Base-by-base conservation (phyloP, 1,284 basidiomycete species). In the Trichosporon sp. region DNA sequence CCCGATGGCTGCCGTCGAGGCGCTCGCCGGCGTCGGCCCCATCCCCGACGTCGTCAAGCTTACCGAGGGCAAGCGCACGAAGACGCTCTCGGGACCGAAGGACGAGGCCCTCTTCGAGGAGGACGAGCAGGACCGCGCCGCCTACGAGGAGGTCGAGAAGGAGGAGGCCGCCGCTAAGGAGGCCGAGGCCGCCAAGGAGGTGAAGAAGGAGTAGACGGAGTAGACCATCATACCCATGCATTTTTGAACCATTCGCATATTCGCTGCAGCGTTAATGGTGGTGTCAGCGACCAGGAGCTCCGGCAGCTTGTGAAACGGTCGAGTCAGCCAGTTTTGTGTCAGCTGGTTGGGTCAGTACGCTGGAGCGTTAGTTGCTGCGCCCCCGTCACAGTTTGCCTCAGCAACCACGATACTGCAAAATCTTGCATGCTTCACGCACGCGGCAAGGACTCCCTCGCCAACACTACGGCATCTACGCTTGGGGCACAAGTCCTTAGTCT, bases 161-260 rank as follows among this genome's bases (percentile, higher is more conserved):
- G 79, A 82, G 75, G 75, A 81, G 14, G 80, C 81, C 71, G 70
- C 75, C 21, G 77, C 76, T 65, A 71, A 75, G 74, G 73, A 76
- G 75, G 74, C 75, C 69, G 46, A 71, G 73, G 51, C 69, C 59
- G 66, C 26, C 56, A 63, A 66, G 65, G 32, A 75, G 74, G 73
- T 76, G 75, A 76, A 76, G 56, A 78, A 82, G 75, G 75, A 81
- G 46, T 56, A 68, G 43, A 46, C 8, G 16, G 40, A 43, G 40
- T 43, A 43, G 40, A 43, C 40, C 43, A 64, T n/a, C 48, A 71
- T 46, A 59, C 68, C 65, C 37, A 54, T 59, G 66, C 54, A 67
- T 67, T 31, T 59, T 31, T 31, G 54, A 31, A 59, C 54, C 54
- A 59, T 59, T 59, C 46, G 14, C 14, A 1, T 40, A 8, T 2